These are phyloP conservation scores for Xylaria grammica DNA, from an alignment of 495 filamentous ascomycete species.

Conservation along the genomic window DNA sequence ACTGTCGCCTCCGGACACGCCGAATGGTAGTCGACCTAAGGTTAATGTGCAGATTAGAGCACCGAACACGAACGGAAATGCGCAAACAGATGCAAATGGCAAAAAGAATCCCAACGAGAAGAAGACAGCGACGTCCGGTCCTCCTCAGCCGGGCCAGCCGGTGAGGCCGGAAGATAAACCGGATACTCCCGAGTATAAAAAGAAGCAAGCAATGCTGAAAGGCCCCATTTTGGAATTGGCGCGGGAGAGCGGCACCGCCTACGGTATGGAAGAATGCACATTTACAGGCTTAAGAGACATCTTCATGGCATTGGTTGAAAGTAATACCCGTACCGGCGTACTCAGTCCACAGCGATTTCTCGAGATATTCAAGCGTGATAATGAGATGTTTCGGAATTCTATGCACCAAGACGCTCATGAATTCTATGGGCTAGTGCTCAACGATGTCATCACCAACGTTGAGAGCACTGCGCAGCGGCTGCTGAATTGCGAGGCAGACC, in stretches of 20 bases:
- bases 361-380: slow-evolving; percentile 89
- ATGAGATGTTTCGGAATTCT: slow-evolving; percentile 95
- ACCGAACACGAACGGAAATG: slow-evolving; percentile 48
- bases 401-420: slow-evolving; percentile 99
- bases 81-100: slow-evolving; percentile 51
- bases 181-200: slow-evolving; percentile 93
- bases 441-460: slow-evolving; percentile 92
- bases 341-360: slow-evolving; percentile 93
- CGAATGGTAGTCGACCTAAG: slow-evolving; percentile 49
- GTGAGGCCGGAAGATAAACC: slow-evolving; percentile 69
- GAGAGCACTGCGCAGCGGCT: slow-evolving; percentile 75
- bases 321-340: slow-evolving; percentile 82
- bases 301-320: slow-evolving; percentile 87
- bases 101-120: slow-evolving; percentile 54
- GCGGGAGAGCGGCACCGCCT: slow-evolving; percentile 76
- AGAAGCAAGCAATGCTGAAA: slow-evolving; percentile 87
- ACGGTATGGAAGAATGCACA: slow-evolving; percentile 92
- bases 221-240: slow-evolving; percentile 84
- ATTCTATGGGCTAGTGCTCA: slow-evolving; percentile 93
- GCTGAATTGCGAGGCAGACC: slow-evolving; percentile 52
- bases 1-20: slow-evolving; percentile 50
- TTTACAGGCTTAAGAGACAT: slow-evolving; percentile 96
- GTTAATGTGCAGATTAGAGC: slow-evolving; percentile 57
- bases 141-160: slow-evolving; percentile 39
- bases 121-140: slow-evolving; percentile 48